Base-by-base conservation (phyloP, 495 filamentous ascomycete species). In the Sabuloglossum arenarium region DNA sequence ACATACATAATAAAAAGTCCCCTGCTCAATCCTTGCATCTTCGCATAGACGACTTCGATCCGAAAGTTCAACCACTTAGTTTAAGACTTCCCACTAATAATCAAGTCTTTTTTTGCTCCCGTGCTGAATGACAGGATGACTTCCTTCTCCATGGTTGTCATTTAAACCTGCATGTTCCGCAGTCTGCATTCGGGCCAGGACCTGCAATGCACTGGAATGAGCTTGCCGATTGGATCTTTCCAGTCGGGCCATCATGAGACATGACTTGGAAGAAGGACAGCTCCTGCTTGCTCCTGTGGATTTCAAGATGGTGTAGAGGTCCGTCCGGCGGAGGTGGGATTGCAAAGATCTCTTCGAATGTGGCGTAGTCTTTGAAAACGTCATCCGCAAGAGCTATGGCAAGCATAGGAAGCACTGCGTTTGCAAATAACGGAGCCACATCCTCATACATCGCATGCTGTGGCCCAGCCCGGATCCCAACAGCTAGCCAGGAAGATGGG, bases 401-500 rank as follows among this genome's bases (percentile, higher is more conserved):
- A 12, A 51, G 24, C 47, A 51, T 12, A 21, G 47, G 47, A 28
- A 51, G 47, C n/a, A 51, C 47, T 51, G 47, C 6, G 16, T 51
- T 51, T 31, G 47, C 47, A 21, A 51, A 51, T 51, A 51, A 31
- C n/a, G 47, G 47, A 12, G 6, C 16, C 47, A 51, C 19, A 51
- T 51, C 47, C 47, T 51, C 47, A 51, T 51, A 51, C 47, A 51
- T 51, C 25, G 25, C 47, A 51, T 51, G n/a, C 47, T 51, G 47
- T 23, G 47, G 47, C n/a, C 47, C 19, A 51, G 19, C 24, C 6
- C 29, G 29, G 25, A 23, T 61, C 45, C 19, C 29, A 53, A 60
- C 30, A 60, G 23, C 49, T 30, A 54, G 56, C 53, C 49, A 49
- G 53, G 54, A 52, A 23, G 19, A 61, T 57, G 28, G 23, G 55